These are phyloP conservation scores for Ophiostoma novo-ulmi DNA, from an alignment of 2,329 filamentous ascomycete genomes.

Conservation along the genomic window DNA sequence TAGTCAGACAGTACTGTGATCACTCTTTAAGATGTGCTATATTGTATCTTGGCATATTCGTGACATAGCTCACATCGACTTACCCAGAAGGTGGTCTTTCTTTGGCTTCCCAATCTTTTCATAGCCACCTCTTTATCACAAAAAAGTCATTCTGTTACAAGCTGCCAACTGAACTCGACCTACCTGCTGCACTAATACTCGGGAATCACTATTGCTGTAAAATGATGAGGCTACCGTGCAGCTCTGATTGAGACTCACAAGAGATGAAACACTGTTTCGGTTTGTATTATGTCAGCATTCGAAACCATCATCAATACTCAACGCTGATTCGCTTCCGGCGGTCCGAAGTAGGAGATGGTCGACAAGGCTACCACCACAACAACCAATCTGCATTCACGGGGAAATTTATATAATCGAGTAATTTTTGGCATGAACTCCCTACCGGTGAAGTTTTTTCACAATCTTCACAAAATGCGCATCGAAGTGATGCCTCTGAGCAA, in stretches of 20 bases:
- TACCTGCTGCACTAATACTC: background rate
- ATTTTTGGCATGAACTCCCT: too few species aligned
- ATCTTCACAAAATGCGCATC: too few species aligned
- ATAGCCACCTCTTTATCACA: slow-evolving; percentile 13
- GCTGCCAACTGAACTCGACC: background rate
- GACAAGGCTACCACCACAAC: background rate
- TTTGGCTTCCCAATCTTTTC: background rate
- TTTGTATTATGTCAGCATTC: background rate
- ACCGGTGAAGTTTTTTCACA: too few species aligned
- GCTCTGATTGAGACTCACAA: background rate
- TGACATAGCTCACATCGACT: background rate
- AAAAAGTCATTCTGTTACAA: slow-evolving; percentile 17
- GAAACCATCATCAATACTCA: background rate
- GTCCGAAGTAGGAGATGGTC: slow-evolving; percentile 21
- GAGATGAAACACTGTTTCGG: background rate
- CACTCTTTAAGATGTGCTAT: background rate
- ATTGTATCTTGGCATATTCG: background rate
- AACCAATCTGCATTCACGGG: background rate
- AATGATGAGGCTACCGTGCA: background rate
- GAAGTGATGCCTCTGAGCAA: too few species aligned
- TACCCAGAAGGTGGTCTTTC: background rate
- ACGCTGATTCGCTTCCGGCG: slow-evolving; percentile 20
- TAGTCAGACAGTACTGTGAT: background rate
- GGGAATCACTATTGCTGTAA: background rate
- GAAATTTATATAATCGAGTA: background rate